Evolutionary conservation across 2,329 filamentous ascomycete genomes (phyloP), one percentile per base, ranked within the genome.

Genomic region (Colletotrichum higginsianum): DNA sequence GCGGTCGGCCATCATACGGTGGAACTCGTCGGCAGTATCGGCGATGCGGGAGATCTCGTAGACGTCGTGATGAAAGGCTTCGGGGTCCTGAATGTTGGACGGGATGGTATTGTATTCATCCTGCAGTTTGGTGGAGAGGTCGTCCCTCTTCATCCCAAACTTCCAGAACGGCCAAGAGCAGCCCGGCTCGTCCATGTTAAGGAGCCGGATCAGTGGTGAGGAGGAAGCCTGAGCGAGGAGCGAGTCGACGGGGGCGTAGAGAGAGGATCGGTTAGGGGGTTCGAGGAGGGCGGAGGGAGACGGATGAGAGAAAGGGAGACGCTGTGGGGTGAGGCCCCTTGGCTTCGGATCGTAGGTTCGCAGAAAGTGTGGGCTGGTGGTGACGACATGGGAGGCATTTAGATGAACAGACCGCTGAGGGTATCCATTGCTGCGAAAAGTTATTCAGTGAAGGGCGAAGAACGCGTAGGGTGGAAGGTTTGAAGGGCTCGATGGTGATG

Each of bases 61-160:
- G 74, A 90, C 88, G 77, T 90, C 88, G 78, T 89, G 87, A 77
- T 90, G 87, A 73, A 90, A 90, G 63, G 88, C 88, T 73, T 89
- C 86, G 74, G 87, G 86, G 79, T 90, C 88, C 76, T 89, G 88
- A 40, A 90, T 85, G 56, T 85, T 82, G 62, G 86, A 86, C 61
- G 86, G 81, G 65, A 90, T 81, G 58, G 88, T 90, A 80, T 90
- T 90, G 81, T 89, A 90, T 77, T 87, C 85, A 74, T 89, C 86
- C 76, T 90, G 87, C 15, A 90, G 85, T 63, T 85, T 87, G 64
- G 86, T 87, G 78, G 86, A 86, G 79, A 90, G 86, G 76, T 89
- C 88, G 67, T 86, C 85, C 77, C 85, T 85, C 84, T 88, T 89
- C 85, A 90, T 85, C 77, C 87, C 88, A 82, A 90, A 90, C 79